Conservation (phyloP, 1,284 basidiomycete species). For the Fomes fomentarius region DNA sequence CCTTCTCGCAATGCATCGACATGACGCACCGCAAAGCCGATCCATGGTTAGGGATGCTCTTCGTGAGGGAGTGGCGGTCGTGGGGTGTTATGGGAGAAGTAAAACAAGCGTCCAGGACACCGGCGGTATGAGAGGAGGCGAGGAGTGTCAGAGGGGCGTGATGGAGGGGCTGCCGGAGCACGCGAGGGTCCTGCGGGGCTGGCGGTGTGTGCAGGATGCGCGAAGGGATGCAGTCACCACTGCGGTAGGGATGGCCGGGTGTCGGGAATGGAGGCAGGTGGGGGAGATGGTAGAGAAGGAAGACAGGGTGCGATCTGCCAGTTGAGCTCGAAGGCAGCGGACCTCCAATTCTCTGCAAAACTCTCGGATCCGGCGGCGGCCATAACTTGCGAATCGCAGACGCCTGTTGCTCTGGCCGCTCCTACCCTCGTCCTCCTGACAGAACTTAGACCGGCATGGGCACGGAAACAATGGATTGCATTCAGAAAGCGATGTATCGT, state of each 20-base stretch:
- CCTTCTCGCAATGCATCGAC: not conserved
- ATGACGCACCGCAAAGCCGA: constrained; percentile 62
- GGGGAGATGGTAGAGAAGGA: constrained; percentile 16
- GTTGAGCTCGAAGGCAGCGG: constrained; percentile 32
- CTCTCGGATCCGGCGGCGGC: constrained; percentile 25
- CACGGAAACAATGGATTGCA: constrained; percentile 6
- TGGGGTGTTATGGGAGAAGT: constrained; percentile 9
- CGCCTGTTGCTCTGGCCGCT: constrained; percentile 5
- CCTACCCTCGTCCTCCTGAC: not conserved
- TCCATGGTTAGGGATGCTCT: constrained; percentile 46
- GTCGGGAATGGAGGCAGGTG: constrained; percentile 13
- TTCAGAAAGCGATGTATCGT: not conserved
- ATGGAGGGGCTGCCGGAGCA: constrained; percentile 1
- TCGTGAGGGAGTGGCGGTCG: not conserved
- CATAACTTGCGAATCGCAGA: too few relatives aligned
- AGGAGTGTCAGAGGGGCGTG: constrained; percentile 4
- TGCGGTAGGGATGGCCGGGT: constrained; percentile 5
- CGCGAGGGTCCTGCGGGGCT: not conserved
- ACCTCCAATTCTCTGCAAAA: constrained; percentile 40
- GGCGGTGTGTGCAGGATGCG: not conserved
- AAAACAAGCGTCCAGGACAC: constrained; percentile 10
- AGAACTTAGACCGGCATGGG: constrained; percentile 8
- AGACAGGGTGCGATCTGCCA: constrained; percentile 24
- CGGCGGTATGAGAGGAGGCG: constrained; percentile 3
- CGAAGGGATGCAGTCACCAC: not conserved